These are phyloP conservation scores for Ascochyta lentis DNA, from an alignment of 2,329 filamentous ascomycete genomes.

Conservation along the genomic window DNA sequence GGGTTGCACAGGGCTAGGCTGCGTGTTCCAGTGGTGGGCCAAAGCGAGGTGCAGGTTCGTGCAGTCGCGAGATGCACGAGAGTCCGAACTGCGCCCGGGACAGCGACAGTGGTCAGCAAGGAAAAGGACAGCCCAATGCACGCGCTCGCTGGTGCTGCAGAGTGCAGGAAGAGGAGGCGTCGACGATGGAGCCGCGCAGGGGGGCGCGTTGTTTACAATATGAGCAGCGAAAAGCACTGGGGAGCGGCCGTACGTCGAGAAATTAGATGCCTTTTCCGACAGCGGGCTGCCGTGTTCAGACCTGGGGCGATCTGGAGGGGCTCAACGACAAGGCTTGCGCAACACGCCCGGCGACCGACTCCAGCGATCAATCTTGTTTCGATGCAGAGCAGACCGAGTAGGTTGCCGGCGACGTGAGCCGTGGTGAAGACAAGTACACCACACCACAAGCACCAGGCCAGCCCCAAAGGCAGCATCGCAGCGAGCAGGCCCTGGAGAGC, in stretches of 20 bases:
- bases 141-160: slow-evolving; percentile 33
- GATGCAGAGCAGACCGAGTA: background rate
- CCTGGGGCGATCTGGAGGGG: slow-evolving; percentile 30
- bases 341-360: slow-evolving; percentile 9
- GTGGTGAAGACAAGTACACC: background rate
- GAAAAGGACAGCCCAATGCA: slow-evolving; percentile 24
- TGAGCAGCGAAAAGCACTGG: slow-evolving; percentile 6
- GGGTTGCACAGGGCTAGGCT: slow-evolving; percentile 18
- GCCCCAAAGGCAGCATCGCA: slow-evolving; percentile 18
- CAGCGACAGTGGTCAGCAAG: slow-evolving; percentile 30
- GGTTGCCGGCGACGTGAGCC: background rate
- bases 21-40: slow-evolving; percentile 22
- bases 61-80: slow-evolving; percentile 23
- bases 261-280: slow-evolving; percentile 38
- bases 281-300: slow-evolving; percentile 31
- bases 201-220: slow-evolving; percentile 17
- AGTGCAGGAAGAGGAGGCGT: slow-evolving; percentile 22
- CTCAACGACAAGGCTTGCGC: slow-evolving; percentile 16
- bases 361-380: slow-evolving; percentile 1
- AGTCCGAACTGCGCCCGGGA: slow-evolving; percentile 24
- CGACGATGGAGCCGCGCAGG: slow-evolving; percentile 23
- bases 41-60: slow-evolving; percentile 31
- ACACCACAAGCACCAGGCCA: slow-evolving; percentile 17
- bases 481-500: slow-evolving; percentile 8
- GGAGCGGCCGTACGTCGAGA: slow-evolving; percentile 25